Percentiles rank a stretch among this genome's conserved stretches.
These are phyloP conservation scores for Curvularia verruculosa DNA, from an alignment of 2,329 filamentous ascomycete genomes.

Conservation along the genomic window DNA sequence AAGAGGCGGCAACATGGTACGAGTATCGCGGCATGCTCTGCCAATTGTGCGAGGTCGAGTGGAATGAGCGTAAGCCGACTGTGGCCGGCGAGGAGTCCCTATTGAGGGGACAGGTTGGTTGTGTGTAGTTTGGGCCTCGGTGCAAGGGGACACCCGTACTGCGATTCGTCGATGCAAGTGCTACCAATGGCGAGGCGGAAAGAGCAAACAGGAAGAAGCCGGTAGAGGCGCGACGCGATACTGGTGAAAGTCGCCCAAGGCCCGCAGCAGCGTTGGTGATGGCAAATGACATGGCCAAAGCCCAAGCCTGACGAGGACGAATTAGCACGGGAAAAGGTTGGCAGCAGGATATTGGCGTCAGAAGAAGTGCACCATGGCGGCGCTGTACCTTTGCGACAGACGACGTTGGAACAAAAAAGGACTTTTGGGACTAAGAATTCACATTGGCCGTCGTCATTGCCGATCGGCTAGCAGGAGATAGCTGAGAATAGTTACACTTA, in stretches of 20 bases:
- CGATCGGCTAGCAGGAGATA: constrained; percentile 41
- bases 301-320: constrained; percentile 36
- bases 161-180: constrained; percentile 31
- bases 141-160: constrained; percentile 21
- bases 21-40: constrained; percentile 40
- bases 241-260: constrained; percentile 27
- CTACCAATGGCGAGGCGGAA: constrained; percentile 36
- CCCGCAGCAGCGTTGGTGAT: constrained; percentile 36
- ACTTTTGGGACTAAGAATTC: constrained; percentile 39
- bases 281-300: constrained; percentile 48
- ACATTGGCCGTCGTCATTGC: constrained; percentile 40
- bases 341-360: constrained; percentile 10
- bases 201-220: constrained; percentile 41
- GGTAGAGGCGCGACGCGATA: constrained; percentile 34
- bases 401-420: constrained; percentile 28
- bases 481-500: constrained; percentile 27
- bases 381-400: constrained; percentile 33
- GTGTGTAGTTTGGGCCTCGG: constrained; percentile 24
- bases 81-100: constrained; percentile 38
- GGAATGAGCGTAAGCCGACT: constrained; percentile 39
- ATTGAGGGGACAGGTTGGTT: constrained; percentile 40
- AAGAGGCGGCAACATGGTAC: constrained; percentile 51
- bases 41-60: constrained; percentile 38
- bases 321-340: constrained; percentile 27
- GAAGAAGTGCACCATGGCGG: constrained; percentile 24